phyloP scores from a whole-genome alignment of 2,329 filamentous ascomycete species.

The Hypocreales sp. region DNA sequence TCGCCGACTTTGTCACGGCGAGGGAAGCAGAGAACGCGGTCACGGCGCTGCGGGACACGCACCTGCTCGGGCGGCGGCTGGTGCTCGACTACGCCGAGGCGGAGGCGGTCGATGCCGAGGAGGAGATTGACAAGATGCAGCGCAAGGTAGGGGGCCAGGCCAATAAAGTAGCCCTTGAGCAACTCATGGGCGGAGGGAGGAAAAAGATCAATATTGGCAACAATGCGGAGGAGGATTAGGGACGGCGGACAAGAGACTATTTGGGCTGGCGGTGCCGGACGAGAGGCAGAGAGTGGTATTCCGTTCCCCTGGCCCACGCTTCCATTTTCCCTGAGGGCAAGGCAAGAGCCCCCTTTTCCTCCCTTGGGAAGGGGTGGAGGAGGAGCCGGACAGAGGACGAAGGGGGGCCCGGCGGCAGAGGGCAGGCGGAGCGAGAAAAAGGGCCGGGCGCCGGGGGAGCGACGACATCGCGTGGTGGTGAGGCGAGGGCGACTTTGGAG shows the following conservation, averaged over 20 bases:
- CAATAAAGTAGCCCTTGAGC: conserved; percentile 80
- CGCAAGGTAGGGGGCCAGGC: conserved; percentile 85
- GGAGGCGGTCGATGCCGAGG: conserved; percentile 81
- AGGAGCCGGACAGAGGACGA: too few species aligned
- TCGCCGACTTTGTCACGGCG: conserved; percentile 86
- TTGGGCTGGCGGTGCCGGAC: not conserved
- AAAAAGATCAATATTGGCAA: conserved; percentile 81
- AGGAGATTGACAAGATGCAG: conserved; percentile 93
- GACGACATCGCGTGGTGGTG: conserved; percentile 2
- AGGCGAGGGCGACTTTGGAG: conserved; percentile 7
- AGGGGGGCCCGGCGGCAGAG: too few species aligned
- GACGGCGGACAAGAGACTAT: conserved; percentile 8
- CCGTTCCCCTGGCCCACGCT: not conserved
- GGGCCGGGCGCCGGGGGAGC: not conserved
- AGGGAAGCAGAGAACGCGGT: conserved; percentile 84
- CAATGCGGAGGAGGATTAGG: conserved; percentile 42
- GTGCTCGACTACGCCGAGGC: conserved; percentile 85
- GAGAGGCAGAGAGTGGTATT: conserved; percentile 2
- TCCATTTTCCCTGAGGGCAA: conserved; percentile 1
- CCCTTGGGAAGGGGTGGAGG: conserved; percentile 6
- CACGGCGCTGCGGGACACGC: conserved; percentile 80
- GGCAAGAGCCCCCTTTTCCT: conserved; percentile 2
- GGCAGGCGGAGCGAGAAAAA: not conserved
- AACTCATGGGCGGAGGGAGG: conserved; percentile 70
- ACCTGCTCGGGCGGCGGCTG: conserved; percentile 77